These are phyloP conservation scores for Musa schizocarpa DNA, from an alignment of 176 grass and related monocot genomes.

Conservation along the genomic window DNA sequence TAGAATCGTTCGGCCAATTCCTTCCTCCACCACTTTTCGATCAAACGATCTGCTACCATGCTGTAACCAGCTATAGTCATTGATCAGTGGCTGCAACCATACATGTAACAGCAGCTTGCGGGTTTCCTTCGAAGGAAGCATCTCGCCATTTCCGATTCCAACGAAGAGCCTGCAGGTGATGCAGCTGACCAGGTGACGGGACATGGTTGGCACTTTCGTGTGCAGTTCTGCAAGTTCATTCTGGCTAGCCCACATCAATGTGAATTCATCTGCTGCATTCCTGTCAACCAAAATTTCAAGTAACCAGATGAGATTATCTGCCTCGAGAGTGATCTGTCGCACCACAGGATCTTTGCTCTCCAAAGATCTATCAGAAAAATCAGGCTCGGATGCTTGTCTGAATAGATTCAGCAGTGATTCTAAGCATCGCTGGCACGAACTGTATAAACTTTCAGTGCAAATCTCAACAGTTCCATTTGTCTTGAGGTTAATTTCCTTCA, in stretches of 20 bases:
- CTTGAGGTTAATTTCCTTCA: slow-evolving; percentile 46
- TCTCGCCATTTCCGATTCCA: slow-evolving; percentile 71
- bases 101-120: slow-evolving; percentile 45
- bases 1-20: slow-evolving; percentile 69
- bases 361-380: slow-evolving; percentile 25
- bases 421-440: slow-evolving; percentile 47
- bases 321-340: slow-evolving; percentile 45
- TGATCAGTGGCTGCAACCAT: slow-evolving; percentile 72
- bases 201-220: slow-evolving; percentile 27
- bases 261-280: slow-evolving; percentile 48
- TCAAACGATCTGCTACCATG: slow-evolving; percentile 57
- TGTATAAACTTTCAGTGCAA: slow-evolving; percentile 39
- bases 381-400: slow-evolving; percentile 30
- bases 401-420: slow-evolving; percentile 40
- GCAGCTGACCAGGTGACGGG: slow-evolving; percentile 43
- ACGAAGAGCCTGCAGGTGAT: slow-evolving; percentile 75
- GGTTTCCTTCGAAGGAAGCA: slow-evolving; percentile 56
- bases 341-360: slow-evolving; percentile 22
- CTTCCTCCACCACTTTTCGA: slow-evolving; percentile 69
- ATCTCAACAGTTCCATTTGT: slow-evolving; percentile 41
- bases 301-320: slow-evolving; percentile 79
- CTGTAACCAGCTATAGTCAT: slow-evolving; percentile 82
- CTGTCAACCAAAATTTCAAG: slow-evolving; percentile 57
- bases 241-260: slow-evolving; percentile 46
- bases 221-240: slow-evolving; percentile 55